A percentile compares a stretch with the other conserved stretches of the same genome.
Evolutionary conservation across 1,284 basidiomycete species (phyloP).

Genomic region (Agaricales sp.): DNA sequence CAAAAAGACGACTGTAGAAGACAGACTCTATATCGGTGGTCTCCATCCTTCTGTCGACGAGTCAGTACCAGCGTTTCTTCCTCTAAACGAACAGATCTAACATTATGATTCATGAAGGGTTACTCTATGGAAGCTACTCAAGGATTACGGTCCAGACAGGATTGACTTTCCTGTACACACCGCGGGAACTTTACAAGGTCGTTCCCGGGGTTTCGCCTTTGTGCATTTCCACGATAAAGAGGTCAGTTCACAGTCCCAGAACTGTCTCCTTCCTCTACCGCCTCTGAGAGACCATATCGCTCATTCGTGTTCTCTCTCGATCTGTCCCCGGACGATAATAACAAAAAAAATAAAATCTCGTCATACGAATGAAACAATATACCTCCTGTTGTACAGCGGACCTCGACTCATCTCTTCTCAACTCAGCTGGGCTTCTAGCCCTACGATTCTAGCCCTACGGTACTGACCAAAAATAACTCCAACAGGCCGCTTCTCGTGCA

Average conservation of each 20-base stretch:
- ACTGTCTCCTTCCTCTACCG: too few species aligned
- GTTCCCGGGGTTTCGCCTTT: background rate
- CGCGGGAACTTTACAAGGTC: background rate
- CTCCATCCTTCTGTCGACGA: background rate
- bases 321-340: too few species aligned
- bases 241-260: background rate
- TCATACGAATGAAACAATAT: too few species aligned
- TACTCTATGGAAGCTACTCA: background rate
- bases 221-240: slow-evolving; percentile 1
- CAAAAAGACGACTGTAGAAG: background rate
- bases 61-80: background rate
- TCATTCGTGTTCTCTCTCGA: too few species aligned
- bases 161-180: slow-evolving; percentile 1
- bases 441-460: too few species aligned
- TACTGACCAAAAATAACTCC: background rate
- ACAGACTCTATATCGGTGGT: background rate
- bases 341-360: too few species aligned
- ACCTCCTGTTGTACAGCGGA: too few species aligned
- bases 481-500: background rate
- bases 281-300: too few species aligned
- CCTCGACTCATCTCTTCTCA: background rate
- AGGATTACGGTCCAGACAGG: background rate
- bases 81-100: background rate
- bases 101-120: background rate
- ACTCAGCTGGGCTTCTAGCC: background rate